Evolutionary conservation across 1,284 basidiomycete genomes (phyloP).

Genomic region (Coriolopsis trogii): DNA sequence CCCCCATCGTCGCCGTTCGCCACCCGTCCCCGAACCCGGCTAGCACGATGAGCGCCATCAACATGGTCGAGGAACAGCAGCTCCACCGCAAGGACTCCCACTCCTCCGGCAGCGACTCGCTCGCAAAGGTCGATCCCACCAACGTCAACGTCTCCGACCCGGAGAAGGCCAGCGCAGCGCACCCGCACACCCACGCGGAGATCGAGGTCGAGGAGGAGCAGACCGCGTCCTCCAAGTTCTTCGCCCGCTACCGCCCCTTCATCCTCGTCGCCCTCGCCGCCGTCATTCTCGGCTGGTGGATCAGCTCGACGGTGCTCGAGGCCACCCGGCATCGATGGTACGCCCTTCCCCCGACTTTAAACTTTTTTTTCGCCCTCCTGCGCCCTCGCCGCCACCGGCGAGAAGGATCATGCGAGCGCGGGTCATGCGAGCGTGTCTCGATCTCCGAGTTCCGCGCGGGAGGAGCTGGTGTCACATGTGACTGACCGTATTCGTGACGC

Average conservation of each 20-base stretch:
- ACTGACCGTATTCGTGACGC: constrained; percentile 14
- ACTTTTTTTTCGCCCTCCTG: constrained; percentile 24
- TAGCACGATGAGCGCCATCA: not conserved
- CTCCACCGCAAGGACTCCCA: constrained; percentile 25
- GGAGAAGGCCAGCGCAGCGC: constrained; percentile 25
- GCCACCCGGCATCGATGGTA: constrained; percentile 77
- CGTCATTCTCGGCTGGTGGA: constrained; percentile 81
- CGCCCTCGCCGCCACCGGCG: not conserved
- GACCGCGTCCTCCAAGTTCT: constrained; percentile 21
- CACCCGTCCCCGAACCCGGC: not conserved
- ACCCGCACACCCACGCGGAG: constrained; percentile 13
- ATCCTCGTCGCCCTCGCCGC: constrained; percentile 55
- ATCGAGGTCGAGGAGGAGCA: constrained; percentile 32
- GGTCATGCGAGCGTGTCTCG: too few relatives aligned
- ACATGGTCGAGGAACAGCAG: not conserved
- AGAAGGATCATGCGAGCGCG: too few relatives aligned
- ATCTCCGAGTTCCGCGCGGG: not conserved
- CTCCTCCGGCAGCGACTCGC: constrained; percentile 22
- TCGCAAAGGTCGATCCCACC: constrained; percentile 34
- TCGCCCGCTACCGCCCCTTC: constrained; percentile 39
- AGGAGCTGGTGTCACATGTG: constrained; percentile 19
- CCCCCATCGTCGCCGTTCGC: constrained; percentile 1
- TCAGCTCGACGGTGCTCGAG: constrained; percentile 65
- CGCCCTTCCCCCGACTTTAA: too few relatives aligned
- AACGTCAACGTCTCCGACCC: constrained; percentile 33